Evolutionary conservation across 768 basidiomycete genomes (phyloP).

Genomic region (Artomyces pyxidatus): DNA sequence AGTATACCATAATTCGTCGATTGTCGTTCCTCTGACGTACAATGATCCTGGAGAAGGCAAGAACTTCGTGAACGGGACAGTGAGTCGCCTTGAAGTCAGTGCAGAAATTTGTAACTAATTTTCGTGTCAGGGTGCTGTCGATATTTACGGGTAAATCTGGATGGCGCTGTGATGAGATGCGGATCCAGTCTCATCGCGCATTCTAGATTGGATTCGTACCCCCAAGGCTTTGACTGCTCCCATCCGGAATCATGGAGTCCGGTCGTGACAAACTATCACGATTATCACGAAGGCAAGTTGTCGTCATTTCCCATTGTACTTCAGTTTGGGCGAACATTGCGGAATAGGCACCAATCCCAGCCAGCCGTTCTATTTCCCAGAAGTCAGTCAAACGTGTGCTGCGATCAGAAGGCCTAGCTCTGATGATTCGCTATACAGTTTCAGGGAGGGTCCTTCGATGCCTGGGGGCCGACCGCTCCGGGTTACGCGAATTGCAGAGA

Average conservation of each 20-base stretch:
- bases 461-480: constrained; percentile 71
- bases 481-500: constrained; percentile 58
- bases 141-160: constrained; percentile 59
- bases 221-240: constrained; percentile 77
- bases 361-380: constrained; percentile 67
- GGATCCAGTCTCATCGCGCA: too few species aligned
- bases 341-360: constrained; percentile 28
- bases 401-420: neutral
- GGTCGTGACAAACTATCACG: constrained; percentile 54
- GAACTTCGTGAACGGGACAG: constrained; percentile 68
- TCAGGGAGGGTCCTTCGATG: constrained; percentile 73
- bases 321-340: neutral
- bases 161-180: too few species aligned
- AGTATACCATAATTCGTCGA: constrained; percentile 44
- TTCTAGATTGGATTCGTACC: constrained; percentile 47
- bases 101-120: neutral
- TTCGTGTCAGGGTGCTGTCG: constrained; percentile 55
- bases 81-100: too few species aligned
- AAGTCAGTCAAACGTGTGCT: constrained; percentile 31
- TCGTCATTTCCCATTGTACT: neutral
- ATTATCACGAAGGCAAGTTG: constrained; percentile 44
- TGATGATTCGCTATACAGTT: constrained; percentile 28
- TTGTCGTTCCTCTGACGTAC: constrained; percentile 66
- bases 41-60: constrained; percentile 53
- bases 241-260: constrained; percentile 58